Percentiles rank a stretch among this genome's conserved stretches.
Conservation (phyloP, 1,139 yeast genomes). For the Sugiyamaella novakii region DNA sequence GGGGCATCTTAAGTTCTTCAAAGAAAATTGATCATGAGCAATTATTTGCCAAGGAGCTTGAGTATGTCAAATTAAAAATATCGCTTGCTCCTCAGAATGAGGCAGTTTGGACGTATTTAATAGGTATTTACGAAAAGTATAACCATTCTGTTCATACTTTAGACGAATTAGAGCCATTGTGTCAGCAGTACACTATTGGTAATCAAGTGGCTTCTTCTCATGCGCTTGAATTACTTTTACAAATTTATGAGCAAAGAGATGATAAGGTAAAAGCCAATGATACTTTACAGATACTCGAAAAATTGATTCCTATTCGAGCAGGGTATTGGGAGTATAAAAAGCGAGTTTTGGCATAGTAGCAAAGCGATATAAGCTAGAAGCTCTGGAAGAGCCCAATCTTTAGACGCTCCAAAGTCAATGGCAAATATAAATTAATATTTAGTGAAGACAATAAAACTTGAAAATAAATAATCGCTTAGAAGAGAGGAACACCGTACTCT, state of each 20-base stretch:
- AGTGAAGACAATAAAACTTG: neutral
- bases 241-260: conserved; percentile 45
- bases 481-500: conserved; percentile 28
- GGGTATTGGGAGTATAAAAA: conserved; percentile 60
- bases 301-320: conserved; percentile 66
- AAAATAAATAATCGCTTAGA: conserved; percentile 2
- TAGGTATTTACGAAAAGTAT: conserved; percentile 55
- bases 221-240: conserved; percentile 69
- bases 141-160: conserved; percentile 38
- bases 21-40: conserved; percentile 19
- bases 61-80: conserved; percentile 53
- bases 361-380: too few species aligned
- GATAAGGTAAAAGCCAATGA: conserved; percentile 45
- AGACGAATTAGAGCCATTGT: conserved; percentile 49
- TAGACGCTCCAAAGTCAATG: too few species aligned
- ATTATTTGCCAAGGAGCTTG: conserved; percentile 47
- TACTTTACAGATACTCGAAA: conserved; percentile 54
- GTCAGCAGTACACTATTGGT: conserved; percentile 45
- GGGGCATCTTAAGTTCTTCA: conserved; percentile 9
- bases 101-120: conserved; percentile 83
- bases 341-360: neutral
- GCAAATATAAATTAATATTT: too few species aligned
- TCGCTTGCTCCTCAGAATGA: conserved; percentile 74
- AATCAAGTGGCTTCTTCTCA: conserved; percentile 53
- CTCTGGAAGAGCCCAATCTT: too few species aligned